A percentile compares a stretch with the other conserved stretches of the same genome.
Evolutionary conservation across 2,329 filamentous ascomycete species (phyloP).

Genomic region (Aquanectria penicillioides): DNA sequence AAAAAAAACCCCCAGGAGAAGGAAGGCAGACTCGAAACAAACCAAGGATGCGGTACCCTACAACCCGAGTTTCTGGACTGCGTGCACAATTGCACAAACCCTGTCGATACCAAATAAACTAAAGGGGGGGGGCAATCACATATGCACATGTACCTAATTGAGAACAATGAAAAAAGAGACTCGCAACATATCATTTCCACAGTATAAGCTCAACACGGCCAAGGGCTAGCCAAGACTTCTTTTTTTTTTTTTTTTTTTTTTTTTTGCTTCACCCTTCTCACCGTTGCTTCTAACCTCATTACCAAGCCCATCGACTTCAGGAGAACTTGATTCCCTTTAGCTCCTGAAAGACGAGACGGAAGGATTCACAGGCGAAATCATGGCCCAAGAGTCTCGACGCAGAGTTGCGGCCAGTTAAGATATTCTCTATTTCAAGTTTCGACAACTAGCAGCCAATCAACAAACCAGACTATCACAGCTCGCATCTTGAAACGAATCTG

Average conservation of each 20-base stretch:
- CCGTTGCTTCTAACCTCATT: too few species aligned
- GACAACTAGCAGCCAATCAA: not conserved
- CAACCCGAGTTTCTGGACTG: conserved; percentile 8
- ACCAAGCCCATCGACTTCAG: too few species aligned
- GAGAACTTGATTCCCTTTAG: too few species aligned
- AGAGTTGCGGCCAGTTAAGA: too few species aligned
- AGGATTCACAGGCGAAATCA: conserved; percentile 1
- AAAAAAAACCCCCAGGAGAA: not conserved
- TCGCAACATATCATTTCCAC: too few species aligned
- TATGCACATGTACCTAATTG: too few species aligned
- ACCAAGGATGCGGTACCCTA: conserved; percentile 24
- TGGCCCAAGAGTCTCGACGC: too few species aligned
- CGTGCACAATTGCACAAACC: not conserved
- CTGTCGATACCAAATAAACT: too few species aligned
- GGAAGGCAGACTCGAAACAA: conserved; percentile 18
- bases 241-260: not conserved
- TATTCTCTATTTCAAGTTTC: not conserved
- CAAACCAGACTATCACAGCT: not conserved
- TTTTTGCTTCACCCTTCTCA: too few species aligned
- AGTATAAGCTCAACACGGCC: not conserved
- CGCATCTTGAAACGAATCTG: not conserved
- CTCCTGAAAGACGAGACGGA: not conserved
- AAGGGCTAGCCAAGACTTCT: not conserved
- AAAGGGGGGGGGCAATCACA: not conserved
- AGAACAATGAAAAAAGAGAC: too few species aligned